Percentiles rank a stretch among this genome's conserved stretches.
phyloP scores from a whole-genome alignment of 257 asterid genomes.

The Penstemon newberryi region DNA sequence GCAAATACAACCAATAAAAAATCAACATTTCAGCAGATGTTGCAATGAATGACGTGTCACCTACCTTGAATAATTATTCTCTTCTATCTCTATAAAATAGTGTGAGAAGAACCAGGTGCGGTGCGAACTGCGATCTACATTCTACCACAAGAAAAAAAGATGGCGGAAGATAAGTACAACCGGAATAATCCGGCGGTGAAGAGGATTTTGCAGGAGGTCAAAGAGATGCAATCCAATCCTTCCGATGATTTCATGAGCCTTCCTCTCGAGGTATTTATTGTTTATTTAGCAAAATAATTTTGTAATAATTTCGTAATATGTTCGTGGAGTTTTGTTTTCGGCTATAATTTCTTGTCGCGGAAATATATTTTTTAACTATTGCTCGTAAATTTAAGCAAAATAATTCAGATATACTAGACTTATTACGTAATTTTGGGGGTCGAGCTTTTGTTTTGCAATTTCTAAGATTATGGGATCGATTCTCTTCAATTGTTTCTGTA shows the following conservation, averaged over 20 bases:
- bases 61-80: neutral
- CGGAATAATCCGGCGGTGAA: conserved; percentile 87
- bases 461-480: no score
- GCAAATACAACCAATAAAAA: neutral
- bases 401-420: no score
- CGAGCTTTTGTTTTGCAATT: no score
- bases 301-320: neutral
- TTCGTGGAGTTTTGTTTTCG: neutral
- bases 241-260: conserved; percentile 94
- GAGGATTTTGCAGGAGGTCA: conserved; percentile 92
- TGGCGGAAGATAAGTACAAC: conserved; percentile 86
- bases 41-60: neutral
- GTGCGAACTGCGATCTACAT: conserved; percentile 43
- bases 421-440: no score
- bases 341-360: neutral
- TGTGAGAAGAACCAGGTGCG: conserved; percentile 27
- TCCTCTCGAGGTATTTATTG: conserved; percentile 71
- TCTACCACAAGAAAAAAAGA: conserved; percentile 20
- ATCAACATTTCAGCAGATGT: neutral
- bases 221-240: conserved; percentile 93
- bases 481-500: no score
- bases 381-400: no score
- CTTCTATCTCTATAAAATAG: neutral
- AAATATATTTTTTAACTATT: no score
- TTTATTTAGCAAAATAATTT: neutral